phyloP scores from a whole-genome alignment of 140 eudicot species.

The Oenanthe javanica region DNA sequence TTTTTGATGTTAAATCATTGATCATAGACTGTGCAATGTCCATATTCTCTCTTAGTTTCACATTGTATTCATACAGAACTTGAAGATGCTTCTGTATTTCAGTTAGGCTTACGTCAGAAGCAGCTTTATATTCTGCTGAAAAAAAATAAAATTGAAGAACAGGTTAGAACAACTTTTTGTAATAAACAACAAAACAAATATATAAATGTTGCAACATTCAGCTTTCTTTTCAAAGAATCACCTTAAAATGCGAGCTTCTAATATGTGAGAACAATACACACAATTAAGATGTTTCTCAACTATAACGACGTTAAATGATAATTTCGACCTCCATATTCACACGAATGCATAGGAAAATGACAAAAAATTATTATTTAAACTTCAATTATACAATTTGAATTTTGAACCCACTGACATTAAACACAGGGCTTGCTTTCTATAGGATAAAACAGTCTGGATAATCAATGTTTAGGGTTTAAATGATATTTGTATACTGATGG shows the following conservation, averaged over 20 bases:
- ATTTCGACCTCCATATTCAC: not conserved
- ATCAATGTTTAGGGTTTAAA: not conserved
- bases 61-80: constrained; percentile 47
- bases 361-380: not conserved
- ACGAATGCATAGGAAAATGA: not conserved
- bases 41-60: constrained; percentile 49
- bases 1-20: constrained; percentile 27
- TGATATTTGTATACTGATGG: not conserved
- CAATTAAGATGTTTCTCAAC: not conserved
- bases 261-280: not conserved
- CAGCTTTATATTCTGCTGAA: constrained; percentile 27
- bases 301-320: not conserved
- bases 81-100: constrained; percentile 47
- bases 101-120: constrained; percentile 24
- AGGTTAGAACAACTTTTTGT: too few relatives aligned
- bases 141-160: too few relatives aligned
- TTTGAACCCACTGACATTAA: not conserved
- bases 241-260: not conserved
- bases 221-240: not conserved
- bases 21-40: constrained; percentile 47
- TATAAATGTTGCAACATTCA: not conserved
- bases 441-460: not conserved
- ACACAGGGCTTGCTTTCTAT: not conserved
- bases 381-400: too few relatives aligned
- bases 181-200: not conserved